phyloP scores from a whole-genome alignment of 2,329 filamentous ascomycete genomes.

The Thielaviopsis punctulata region DNA sequence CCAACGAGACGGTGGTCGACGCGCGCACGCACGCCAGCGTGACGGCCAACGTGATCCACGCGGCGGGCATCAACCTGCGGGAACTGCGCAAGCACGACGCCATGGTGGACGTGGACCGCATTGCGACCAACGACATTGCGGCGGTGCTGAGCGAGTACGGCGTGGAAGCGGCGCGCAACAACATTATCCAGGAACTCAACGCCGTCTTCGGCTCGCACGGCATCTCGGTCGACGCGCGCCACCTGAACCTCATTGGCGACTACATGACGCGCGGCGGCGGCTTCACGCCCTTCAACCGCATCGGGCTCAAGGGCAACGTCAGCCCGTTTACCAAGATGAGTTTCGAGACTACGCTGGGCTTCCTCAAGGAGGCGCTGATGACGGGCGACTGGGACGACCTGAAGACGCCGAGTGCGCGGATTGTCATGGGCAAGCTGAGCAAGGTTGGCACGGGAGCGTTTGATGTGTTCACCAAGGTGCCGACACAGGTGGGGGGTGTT shows the following conservation, averaged over 20 bases:
- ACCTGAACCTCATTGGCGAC: slow-evolving; percentile 89
- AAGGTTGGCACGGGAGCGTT: slow-evolving; percentile 82
- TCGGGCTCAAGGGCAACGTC: slow-evolving; percentile 67
- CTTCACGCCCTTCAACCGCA: slow-evolving; percentile 85
- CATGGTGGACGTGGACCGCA: slow-evolving; percentile 68
- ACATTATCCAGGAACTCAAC: slow-evolving; percentile 73
- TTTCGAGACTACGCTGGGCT: slow-evolving; percentile 91
- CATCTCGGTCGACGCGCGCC: slow-evolving; percentile 79
- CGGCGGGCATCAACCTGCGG: slow-evolving; percentile 69
- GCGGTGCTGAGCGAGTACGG: slow-evolving; percentile 75
- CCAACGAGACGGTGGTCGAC: slow-evolving; percentile 37
- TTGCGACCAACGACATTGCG: slow-evolving; percentile 85
- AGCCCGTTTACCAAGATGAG: slow-evolving; percentile 98
- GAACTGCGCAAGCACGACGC: slow-evolving; percentile 83
- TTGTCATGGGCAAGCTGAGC: slow-evolving; percentile 72
- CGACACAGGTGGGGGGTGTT: slow-evolving; percentile 30
- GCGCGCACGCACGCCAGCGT: slow-evolving; percentile 29
- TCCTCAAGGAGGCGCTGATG: slow-evolving; percentile 80
- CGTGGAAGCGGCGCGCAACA: slow-evolving; percentile 77
- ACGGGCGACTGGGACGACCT: slow-evolving; percentile 85
- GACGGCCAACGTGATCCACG: slow-evolving; percentile 47
- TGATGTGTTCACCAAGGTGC: slow-evolving; percentile 57
- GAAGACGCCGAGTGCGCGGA: slow-evolving; percentile 65
- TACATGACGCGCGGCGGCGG: slow-evolving; percentile 91
- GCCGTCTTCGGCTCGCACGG: slow-evolving; percentile 80